Evolutionary conservation across 208 protist genomes (phyloP).

Genomic region (Wallacemonas sp.): DNA sequence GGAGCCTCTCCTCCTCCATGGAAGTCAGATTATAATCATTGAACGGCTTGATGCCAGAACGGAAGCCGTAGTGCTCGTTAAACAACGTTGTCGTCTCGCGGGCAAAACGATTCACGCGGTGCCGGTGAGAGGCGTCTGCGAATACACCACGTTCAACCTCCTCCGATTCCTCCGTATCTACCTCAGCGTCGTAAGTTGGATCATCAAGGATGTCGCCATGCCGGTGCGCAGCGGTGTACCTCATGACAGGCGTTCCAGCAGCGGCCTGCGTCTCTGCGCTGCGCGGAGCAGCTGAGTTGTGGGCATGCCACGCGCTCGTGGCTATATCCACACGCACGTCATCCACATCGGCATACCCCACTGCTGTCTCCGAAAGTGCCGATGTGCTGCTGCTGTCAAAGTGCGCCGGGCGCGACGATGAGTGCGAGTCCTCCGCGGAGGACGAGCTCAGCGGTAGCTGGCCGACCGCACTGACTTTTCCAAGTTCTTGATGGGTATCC

Average conservation of each 20-base stretch:
- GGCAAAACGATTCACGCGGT: slow-evolving; percentile 2
- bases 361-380: slow-evolving; percentile 3
- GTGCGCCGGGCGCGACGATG: background rate
- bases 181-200: background rate
- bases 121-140: background rate
- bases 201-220: background rate
- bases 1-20: slow-evolving; percentile 9
- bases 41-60: slow-evolving; percentile 19
- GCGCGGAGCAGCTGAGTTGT: too few relatives aligned
- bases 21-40: slow-evolving; percentile 17
- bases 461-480: background rate
- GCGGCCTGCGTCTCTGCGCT: background rate
- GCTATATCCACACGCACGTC: slow-evolving; percentile 1
- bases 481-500: too few relatives aligned
- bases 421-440: slow-evolving; percentile 1
- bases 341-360: too few relatives aligned
- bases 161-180: background rate
- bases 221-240: too few relatives aligned
- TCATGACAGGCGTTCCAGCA: background rate
- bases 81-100: slow-evolving; percentile 7
- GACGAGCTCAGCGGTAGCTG: slow-evolving; percentile 12
- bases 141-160: background rate
- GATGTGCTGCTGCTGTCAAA: background rate
- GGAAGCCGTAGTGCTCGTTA: background rate
- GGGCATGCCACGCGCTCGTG: too few relatives aligned